These are phyloP conservation scores for Fragilariopsis cylindrus DNA, from an alignment of 108 stramenopile genomes.

Conservation along the genomic window DNA sequence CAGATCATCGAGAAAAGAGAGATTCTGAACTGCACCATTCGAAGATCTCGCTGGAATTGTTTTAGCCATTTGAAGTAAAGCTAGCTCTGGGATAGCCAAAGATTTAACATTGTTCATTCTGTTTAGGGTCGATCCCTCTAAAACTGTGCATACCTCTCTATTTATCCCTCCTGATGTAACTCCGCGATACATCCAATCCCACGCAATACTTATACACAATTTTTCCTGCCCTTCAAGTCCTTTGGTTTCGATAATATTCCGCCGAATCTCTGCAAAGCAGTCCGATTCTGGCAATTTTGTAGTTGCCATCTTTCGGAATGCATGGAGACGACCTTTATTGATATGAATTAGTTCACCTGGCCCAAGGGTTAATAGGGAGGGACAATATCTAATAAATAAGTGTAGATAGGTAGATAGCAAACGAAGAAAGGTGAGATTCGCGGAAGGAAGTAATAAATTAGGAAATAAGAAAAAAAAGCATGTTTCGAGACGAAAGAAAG, in stretches of 20 bases:
- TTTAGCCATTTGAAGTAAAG: conserved; percentile 62
- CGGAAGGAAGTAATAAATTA: conserved; percentile 12
- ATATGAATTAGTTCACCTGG: conserved; percentile 88
- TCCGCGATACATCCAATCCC: conserved; percentile 92
- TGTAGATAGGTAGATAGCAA: not conserved
- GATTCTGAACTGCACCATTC: not conserved
- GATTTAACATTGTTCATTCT: conserved; percentile 51
- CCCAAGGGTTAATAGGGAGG: conserved; percentile 81
- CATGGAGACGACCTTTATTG: conserved; percentile 89
- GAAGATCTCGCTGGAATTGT: not conserved
- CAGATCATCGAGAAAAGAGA: conserved; percentile 2
- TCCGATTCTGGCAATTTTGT: conserved; percentile 49
- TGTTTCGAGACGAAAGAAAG: conserved; percentile 14
- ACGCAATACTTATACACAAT: conserved; percentile 83
- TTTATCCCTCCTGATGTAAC: conserved; percentile 67
- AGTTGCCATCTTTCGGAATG: conserved; percentile 79
- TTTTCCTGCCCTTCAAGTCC: conserved; percentile 30
- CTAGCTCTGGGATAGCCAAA: conserved; percentile 76
- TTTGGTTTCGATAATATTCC: conserved; percentile 28
- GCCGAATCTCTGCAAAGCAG: conserved; percentile 60
- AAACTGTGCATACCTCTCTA: conserved; percentile 55
- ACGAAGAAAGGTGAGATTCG: not conserved
- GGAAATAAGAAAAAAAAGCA: not conserved
- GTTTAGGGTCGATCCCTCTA: conserved; percentile 66
- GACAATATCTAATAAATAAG: conserved; percentile 64